Evolutionary conservation across 1,284 basidiomycete genomes (phyloP).

Genomic region (Naganishia liquefaciens): DNA sequence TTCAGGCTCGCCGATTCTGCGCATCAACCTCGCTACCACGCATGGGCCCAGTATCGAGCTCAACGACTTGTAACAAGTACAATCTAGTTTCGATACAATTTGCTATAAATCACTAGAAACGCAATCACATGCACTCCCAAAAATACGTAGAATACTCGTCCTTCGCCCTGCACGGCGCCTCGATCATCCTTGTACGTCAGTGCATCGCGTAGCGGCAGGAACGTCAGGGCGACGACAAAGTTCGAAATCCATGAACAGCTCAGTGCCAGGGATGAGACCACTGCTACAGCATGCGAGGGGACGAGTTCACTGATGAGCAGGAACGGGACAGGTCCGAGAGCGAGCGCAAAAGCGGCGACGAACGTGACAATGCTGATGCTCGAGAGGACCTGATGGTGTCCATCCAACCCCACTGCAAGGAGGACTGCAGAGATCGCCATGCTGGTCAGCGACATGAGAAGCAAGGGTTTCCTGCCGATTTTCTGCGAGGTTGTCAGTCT

Average conservation of each 20-base stretch:
- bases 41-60: constrained; percentile 76
- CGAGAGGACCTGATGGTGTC: constrained; percentile 62
- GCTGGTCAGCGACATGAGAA: constrained; percentile 59
- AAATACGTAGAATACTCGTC: constrained; percentile 80
- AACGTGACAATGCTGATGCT: constrained; percentile 78
- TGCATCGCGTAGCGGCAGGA: constrained; percentile 75
- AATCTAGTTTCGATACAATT: constrained; percentile 27
- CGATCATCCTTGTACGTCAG: constrained; percentile 55
- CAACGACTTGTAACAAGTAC: constrained; percentile 37
- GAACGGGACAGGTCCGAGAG: constrained; percentile 89
- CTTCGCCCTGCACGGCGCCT: constrained; percentile 60
- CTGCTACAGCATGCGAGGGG: constrained; percentile 77
- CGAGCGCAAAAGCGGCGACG: constrained; percentile 83
- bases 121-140: constrained; percentile 51
- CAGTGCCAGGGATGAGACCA: constrained; percentile 77
- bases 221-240: constrained; percentile 76
- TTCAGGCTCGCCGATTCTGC: constrained; percentile 67
- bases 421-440: constrained; percentile 67
- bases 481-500: constrained; percentile 50
- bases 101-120: constrained; percentile 38
- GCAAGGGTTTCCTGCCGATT: constrained; percentile 53
- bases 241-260: constrained; percentile 85
- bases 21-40: constrained; percentile 77
- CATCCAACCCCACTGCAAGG: constrained; percentile 72
- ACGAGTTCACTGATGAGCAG: constrained; percentile 90